These are phyloP conservation scores for Hypholoma sublateritium DNA, from an alignment of 768 basidiomycete species.

Conservation along the genomic window DNA sequence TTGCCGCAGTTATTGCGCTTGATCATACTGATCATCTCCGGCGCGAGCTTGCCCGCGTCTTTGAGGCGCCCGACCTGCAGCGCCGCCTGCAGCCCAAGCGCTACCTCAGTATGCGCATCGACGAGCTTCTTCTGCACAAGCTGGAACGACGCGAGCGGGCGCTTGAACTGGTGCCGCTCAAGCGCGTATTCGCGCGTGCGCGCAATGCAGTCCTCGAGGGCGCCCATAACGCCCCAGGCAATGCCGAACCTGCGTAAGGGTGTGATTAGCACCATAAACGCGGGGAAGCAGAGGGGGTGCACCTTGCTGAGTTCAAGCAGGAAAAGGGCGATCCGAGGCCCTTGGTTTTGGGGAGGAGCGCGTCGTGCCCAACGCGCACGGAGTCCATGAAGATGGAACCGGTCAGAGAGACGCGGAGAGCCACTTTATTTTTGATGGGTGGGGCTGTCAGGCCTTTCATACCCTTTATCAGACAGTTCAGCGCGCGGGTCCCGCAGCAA, in stretches of 20 bases:
- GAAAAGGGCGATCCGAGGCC: slow-evolving; percentile 88
- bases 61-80: slow-evolving; percentile 86
- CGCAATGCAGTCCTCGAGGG: slow-evolving; percentile 86
- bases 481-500: background rate
- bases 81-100: slow-evolving; percentile 74
- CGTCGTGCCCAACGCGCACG: slow-evolving; percentile 71
- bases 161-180: slow-evolving; percentile 86
- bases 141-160: slow-evolving; percentile 92
- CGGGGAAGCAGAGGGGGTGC: slow-evolving; percentile 10
- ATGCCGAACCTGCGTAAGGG: slow-evolving; percentile 64
- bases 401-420: slow-evolving; percentile 81
- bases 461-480: slow-evolving; percentile 46
- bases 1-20: slow-evolving; percentile 97
- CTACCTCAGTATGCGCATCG: slow-evolving; percentile 86
- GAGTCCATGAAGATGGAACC: slow-evolving; percentile 93
- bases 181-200: slow-evolving; percentile 82
- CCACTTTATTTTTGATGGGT: slow-evolving; percentile 90
- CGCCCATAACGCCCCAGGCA: slow-evolving; percentile 95
- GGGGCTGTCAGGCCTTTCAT: slow-evolving; percentile 81
- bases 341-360: slow-evolving; percentile 73
- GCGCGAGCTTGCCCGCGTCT: slow-evolving; percentile 66
- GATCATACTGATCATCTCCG: slow-evolving; percentile 94
- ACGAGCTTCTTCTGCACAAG: slow-evolving; percentile 97
- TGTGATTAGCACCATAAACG: slow-evolving; percentile 2
- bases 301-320: slow-evolving; percentile 89